Base-by-base conservation (phyloP, 805 yeast species). In the Saccharomycopsis fibuligera region DNA sequence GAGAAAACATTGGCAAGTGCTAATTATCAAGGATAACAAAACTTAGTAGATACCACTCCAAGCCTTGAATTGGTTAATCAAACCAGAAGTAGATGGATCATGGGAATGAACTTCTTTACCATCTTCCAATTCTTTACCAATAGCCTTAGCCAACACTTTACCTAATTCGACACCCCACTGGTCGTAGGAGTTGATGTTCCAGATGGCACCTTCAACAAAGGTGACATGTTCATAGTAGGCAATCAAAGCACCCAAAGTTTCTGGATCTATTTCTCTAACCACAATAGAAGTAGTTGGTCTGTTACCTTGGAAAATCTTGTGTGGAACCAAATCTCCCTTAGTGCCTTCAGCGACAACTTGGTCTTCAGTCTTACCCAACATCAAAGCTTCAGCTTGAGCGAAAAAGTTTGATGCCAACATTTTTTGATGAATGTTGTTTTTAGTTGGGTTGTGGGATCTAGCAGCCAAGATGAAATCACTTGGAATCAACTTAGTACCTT, bases 161-260 rank as follows among this genome's bases (percentile, higher is more conserved):
- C 99, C 99, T 61, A 93, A 85, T 75, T 93, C 99, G 62, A 93
- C 99, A 71, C 99, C 99, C 96, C 98, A 93, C 76, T 93, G 99
- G 75, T 93, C 99, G 66, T 88, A 93, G 17, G 98, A 91, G 82
- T 93, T 93, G 75, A 93, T 90, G 79, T 95, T 93, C 99, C 99
- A 91, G 63, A 93, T 72, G 50, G 99, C 99, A 73, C 99, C 99
- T 74, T 93, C 99, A 51, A 90, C 90, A 72, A 93, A 93, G 37
- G 98, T 91, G 53, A 88, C 79, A 67, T 89, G 96, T 74, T 93
- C 99, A 75, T 93, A 93, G 80, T 93, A 93, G 40, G 96, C 97
- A 66, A 93, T 93, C 70, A 93, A 77, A 41, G 98, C 79, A 73
- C 99, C 99, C 57, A 93, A 78, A 47, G 96, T 71, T 44, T 96